Base-by-base conservation (phyloP, 2,329 filamentous ascomycete genomes). In the Apiospora aurea region DNA sequence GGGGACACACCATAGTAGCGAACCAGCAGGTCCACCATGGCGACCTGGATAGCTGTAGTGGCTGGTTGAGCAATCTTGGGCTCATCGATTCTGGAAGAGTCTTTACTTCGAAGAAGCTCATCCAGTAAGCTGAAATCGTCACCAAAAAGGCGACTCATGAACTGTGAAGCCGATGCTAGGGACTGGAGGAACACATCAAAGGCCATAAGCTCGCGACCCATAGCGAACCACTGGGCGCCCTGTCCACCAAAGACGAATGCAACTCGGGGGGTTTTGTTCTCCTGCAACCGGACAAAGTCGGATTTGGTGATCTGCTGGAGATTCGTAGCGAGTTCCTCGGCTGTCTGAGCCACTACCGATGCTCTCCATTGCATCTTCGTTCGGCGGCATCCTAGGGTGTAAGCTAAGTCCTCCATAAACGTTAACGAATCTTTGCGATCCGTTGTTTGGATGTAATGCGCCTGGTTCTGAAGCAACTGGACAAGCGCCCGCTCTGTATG, bases 321-420 rank as follows among this genome's bases (percentile, higher is more conserved):
- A 53, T 76, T 75, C 10, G 49, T 21, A 8, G 71, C 41, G 4
- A 88, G 80, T 4, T 84, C 80, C 1, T 75, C 67, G 0, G 73
- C 70, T 2, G 81, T 82, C 13, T 74, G 76, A 5, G 84, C 83
- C 44, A 85, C 78, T 3, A 84, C 74, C 2, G 81, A 80, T 2
- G 79, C 74, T 70, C 81, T 86, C 83, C 84, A 87, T 70, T 84
- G 82, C 18, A 87, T 73, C 8, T 74, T 78, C 0, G 86, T 86
- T 18, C 86, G 83, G 2, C 86, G 84, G 47, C 81, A 83, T 34
- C 78, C 80, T 21, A 87, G 78, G 0, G 86, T 87, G 73, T 87
- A 87, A 3, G 85, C 81, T 67, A 87, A 84, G 71, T 86, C 75
- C 44, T 78, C 75, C 44, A 86, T 74, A n/a, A 81, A 76, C 0